Conservation (phyloP, 2,329 filamentous ascomycete species). For the Juglanconis oblonga region DNA sequence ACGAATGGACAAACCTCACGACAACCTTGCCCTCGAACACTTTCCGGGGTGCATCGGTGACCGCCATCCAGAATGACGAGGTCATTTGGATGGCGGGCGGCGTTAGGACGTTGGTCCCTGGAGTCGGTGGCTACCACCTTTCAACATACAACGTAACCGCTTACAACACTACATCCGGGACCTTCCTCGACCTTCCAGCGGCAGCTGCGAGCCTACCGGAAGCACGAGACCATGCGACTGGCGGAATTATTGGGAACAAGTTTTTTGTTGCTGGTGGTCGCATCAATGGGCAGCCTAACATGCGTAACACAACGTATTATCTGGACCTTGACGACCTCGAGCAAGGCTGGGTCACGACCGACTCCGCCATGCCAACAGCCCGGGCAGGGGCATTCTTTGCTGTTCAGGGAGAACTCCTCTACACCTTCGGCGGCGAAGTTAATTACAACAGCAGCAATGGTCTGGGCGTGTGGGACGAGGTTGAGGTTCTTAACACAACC, state of each 20-base stretch:
- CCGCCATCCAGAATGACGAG: slow-evolving; percentile 27
- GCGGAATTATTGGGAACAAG: slow-evolving; percentile 26
- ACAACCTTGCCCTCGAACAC: slow-evolving; percentile 25
- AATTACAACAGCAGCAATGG: slow-evolving; percentile 21
- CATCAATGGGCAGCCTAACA: slow-evolving; percentile 27
- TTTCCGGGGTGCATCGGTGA: slow-evolving; percentile 29
- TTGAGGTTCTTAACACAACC: slow-evolving; percentile 18
- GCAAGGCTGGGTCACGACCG: slow-evolving; percentile 27
- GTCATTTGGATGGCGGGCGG: slow-evolving; percentile 38
- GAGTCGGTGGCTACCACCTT: slow-evolving; percentile 20
- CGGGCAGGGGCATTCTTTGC: slow-evolving; percentile 32
- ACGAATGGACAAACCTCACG: slow-evolving; percentile 28
- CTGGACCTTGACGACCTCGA: slow-evolving; percentile 28
- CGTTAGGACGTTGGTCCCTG: slow-evolving; percentile 24
- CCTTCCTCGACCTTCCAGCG: slow-evolving; percentile 27
- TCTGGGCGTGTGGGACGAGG: slow-evolving; percentile 18
- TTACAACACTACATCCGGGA: slow-evolving; percentile 27
- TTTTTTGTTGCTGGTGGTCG: slow-evolving; percentile 38
- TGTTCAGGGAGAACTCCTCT: slow-evolving; percentile 27
- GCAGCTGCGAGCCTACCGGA: slow-evolving; percentile 28
- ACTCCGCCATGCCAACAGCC: slow-evolving; percentile 32
- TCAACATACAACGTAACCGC: slow-evolving; percentile 28
- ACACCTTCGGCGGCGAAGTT: slow-evolving; percentile 37
- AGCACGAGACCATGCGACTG: slow-evolving; percentile 32
- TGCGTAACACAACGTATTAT: slow-evolving; percentile 32